Base-by-base conservation (phyloP, 2,329 filamentous ascomycete species). In the Paraconiothyrium sp. region DNA sequence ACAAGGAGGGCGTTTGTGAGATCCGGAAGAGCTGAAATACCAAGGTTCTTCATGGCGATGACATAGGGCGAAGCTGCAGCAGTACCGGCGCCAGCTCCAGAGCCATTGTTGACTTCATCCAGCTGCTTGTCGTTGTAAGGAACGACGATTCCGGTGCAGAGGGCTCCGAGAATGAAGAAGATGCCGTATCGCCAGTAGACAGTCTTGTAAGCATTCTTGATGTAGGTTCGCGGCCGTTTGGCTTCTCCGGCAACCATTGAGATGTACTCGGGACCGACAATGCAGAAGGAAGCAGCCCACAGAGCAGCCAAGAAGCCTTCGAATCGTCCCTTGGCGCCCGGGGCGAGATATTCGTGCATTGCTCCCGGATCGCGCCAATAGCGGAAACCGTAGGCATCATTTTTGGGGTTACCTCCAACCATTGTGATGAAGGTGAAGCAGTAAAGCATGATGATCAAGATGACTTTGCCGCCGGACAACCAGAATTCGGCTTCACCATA, bases 111-210 rank as follows among this genome's bases (percentile, higher is more conserved):
- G 10, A 78, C 74, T 0, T 85, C 89, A 41, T 92, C 81, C 58
- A 91, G 91, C 13, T 91, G 92, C 9, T 92, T 81, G 54, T 94
- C 87, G 66, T 93, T 87, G 63, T 89, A 88, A 0, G 90, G 90
- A 24, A 80, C 63, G 34, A 81, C 75, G 34, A 83, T 79, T 30
- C 82, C 81, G 13, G 81, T 77, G 61, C 77, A 80, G 16, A 84
- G 71, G 7, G 81, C 80, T 22, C 80, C 80, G 1, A 80, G 73
- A 58, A 83, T 80, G 71, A 83, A 83, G 74, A 84, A 83, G 65
- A 80, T 69, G 39, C 77, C 79, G 54, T 83, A 81, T 55, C 82
- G 79, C 67, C 73, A 78, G 71, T 81, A 82, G 34, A 83, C 78
- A 9, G 81, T 82, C 72, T 82, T 83, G 76, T 82, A 84, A 5